Conservation (phyloP, 225 moss, liverwort and hornwort species). For the Pseudoscleropodium purum region DNA sequence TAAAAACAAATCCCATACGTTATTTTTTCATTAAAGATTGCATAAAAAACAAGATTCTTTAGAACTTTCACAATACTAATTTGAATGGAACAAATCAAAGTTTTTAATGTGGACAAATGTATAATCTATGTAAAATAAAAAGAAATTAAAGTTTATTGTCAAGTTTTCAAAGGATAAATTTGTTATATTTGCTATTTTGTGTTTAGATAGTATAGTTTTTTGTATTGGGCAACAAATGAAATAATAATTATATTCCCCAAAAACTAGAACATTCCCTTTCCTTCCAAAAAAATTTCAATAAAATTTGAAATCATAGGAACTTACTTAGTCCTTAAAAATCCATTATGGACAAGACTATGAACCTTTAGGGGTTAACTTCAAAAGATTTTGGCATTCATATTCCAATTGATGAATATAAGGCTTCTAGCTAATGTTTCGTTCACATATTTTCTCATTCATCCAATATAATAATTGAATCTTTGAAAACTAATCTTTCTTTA, state of each 20-base stretch:
- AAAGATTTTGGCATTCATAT: not conserved
- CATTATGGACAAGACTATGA: not conserved
- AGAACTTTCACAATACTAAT: accelerated
- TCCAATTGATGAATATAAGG: accelerated
- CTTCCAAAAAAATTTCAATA: not conserved
- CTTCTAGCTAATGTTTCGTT: not conserved
- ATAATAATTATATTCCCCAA: not conserved
- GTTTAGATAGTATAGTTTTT: accelerated
- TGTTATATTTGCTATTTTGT: accelerated
- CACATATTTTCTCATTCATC: not conserved
- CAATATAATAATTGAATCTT: not conserved
- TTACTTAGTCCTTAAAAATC: not conserved
- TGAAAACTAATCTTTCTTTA: not conserved
- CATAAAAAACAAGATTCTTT: not conserved
- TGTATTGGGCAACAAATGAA: accelerated
- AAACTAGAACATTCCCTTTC: accelerated
- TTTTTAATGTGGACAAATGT: not conserved
- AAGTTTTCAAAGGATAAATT: accelerated
- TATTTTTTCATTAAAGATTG: not conserved
- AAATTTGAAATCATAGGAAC: not conserved
- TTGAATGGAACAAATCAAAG: not conserved
- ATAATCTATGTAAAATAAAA: not conserved
- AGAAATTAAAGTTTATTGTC: not conserved
- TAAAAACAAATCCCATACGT: not conserved
- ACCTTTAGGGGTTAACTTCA: too few relatives aligned